Evolutionary conservation across 2,329 filamentous ascomycete genomes (phyloP).

Genomic region (Clonostachys sp.): DNA sequence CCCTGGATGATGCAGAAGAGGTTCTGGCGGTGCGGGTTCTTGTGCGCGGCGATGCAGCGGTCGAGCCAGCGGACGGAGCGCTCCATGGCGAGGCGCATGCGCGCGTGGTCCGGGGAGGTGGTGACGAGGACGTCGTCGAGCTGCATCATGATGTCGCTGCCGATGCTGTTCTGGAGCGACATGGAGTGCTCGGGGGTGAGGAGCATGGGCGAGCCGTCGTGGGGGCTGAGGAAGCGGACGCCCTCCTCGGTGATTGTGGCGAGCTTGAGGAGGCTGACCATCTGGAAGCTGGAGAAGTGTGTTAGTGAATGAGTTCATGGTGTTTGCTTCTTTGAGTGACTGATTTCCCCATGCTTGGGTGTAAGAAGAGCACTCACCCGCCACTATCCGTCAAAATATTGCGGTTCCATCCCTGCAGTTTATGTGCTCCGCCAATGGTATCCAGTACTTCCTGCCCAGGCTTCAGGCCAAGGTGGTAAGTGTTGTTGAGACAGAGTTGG

Average conservation of each 20-base stretch:
- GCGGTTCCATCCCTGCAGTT: slow-evolving; percentile 88
- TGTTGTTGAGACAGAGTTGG: slow-evolving; percentile 92
- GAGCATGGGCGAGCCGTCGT: slow-evolving; percentile 93
- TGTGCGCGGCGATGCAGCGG: slow-evolving; percentile 86
- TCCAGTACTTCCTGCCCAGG: slow-evolving; percentile 88
- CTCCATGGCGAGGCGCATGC: slow-evolving; percentile 94
- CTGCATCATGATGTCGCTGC: slow-evolving; percentile 99
- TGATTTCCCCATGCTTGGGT: background rate
- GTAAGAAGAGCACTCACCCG: slow-evolving; percentile 42
- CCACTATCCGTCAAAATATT: slow-evolving; percentile 87
- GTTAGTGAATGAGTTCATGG: background rate
- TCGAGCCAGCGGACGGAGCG: slow-evolving; percentile 94
- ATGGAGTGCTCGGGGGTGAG: slow-evolving; percentile 98
- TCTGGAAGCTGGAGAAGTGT: slow-evolving; percentile 72
- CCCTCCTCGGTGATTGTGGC: slow-evolving; percentile 94
- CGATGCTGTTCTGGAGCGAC: slow-evolving; percentile 91
- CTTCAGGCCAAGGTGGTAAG: slow-evolving; percentile 92
- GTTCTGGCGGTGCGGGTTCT: slow-evolving; percentile 78
- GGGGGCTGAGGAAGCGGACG: slow-evolving; percentile 91
- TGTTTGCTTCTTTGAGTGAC: background rate
- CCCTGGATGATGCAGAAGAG: slow-evolving; percentile 99
- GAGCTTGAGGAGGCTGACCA: slow-evolving; percentile 93
- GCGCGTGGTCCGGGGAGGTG: slow-evolving; percentile 80
- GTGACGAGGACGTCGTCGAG: slow-evolving; percentile 97
- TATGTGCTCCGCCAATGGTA: slow-evolving; percentile 86